phyloP scores from a whole-genome alignment of 768 basidiomycete species.

The Trametes punicea region DNA sequence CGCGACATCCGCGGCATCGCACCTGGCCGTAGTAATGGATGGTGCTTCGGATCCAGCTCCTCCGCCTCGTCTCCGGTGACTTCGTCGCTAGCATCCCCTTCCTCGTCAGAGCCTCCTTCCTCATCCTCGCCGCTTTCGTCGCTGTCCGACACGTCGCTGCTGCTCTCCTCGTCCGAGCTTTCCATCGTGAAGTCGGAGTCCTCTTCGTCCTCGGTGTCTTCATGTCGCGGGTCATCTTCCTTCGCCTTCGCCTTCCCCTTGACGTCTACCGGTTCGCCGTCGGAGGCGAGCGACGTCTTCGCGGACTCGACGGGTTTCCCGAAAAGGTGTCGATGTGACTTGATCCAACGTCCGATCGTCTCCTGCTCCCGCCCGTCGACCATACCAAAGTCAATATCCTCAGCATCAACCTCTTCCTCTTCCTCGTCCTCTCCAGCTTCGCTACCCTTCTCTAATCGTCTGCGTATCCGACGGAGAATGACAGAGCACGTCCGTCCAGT shows the following conservation, averaged over 20 bases:
- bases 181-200: slow-evolving; percentile 32
- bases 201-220: slow-evolving; percentile 31
- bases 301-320: slow-evolving; percentile 31
- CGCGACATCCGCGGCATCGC: slow-evolving; percentile 67
- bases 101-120: slow-evolving; percentile 32
- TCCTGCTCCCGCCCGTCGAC: slow-evolving; percentile 69
- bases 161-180: slow-evolving; percentile 12
- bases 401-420: slow-evolving; percentile 42
- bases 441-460: slow-evolving; percentile 25
- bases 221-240: slow-evolving; percentile 18
- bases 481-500: slow-evolving; percentile 69
- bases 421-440: slow-evolving; percentile 28
- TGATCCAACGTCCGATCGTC: slow-evolving; percentile 64
- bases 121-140: slow-evolving; percentile 33
- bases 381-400: slow-evolving; percentile 69
- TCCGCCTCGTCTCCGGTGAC: slow-evolving; percentile 33
- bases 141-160: slow-evolving; percentile 13
- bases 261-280: background rate
- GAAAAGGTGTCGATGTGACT: slow-evolving; percentile 52
- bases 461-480: slow-evolving; percentile 34
- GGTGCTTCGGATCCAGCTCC: slow-evolving; percentile 50
- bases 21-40: slow-evolving; percentile 62
- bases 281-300: background rate
- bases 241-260: slow-evolving; percentile 11
- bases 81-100: slow-evolving; percentile 27